phyloP scores from a whole-genome alignment of 371 early-diverging fungal species.

The Mortierella sp. region DNA sequence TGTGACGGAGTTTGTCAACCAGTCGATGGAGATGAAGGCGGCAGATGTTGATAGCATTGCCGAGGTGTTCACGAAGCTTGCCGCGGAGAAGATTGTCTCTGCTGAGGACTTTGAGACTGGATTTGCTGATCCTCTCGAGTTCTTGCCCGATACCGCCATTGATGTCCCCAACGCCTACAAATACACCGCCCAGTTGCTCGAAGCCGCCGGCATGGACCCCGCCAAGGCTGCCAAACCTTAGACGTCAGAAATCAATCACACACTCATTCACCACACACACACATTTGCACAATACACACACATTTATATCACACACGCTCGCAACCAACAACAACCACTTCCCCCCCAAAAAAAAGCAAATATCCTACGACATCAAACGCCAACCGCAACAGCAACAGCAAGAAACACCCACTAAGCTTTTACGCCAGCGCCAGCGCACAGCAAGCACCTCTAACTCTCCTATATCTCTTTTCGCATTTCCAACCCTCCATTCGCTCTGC shows the following conservation, averaged over 20 bases:
- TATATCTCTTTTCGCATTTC: not conserved
- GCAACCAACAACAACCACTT: not conserved
- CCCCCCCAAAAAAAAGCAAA: not conserved
- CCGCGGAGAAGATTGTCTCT: conserved; percentile 59
- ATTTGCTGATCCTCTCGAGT: conserved; percentile 72
- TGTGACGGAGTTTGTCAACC: conserved; percentile 64
- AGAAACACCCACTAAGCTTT: not conserved
- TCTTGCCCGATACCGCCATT: conserved; percentile 81
- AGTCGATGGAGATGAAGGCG: conserved; percentile 70
- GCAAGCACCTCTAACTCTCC: not conserved
- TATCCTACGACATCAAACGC: not conserved
- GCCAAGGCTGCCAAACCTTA: conserved; percentile 63
- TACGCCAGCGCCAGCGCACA: no score
- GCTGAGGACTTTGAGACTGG: conserved; percentile 65
- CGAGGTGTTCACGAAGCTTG: conserved; percentile 66
- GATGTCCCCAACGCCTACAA: conserved; percentile 87
- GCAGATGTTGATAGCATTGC: conserved; percentile 69
- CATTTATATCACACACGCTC: conserved; percentile 5
- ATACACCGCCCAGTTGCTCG: conserved; percentile 75
- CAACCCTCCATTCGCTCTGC: not conserved
- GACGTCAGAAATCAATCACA: conserved; percentile 27
- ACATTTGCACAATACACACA: conserved; percentile 13
- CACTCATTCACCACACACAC: conserved; percentile 12
- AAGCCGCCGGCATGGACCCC: conserved; percentile 67
- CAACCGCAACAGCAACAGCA: not conserved